These are phyloP conservation scores for Tricholoma hemisulphureum DNA, from an alignment of 768 basidiomycete species.

Conservation along the genomic window DNA sequence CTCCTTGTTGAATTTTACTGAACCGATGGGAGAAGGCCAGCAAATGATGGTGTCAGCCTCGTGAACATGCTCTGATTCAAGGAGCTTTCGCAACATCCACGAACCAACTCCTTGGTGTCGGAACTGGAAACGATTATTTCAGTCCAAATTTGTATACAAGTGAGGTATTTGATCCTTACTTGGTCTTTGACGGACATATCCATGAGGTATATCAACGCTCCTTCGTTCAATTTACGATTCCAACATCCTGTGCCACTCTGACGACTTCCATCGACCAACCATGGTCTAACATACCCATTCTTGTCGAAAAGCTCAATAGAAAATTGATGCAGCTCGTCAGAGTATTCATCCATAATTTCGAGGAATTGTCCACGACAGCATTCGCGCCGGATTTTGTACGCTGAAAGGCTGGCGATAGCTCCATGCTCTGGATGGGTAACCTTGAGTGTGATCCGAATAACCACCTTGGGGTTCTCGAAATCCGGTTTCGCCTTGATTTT, in stretches of 20 bases:
- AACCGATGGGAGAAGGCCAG: constrained; percentile 23
- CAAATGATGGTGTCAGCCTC: constrained; percentile 17
- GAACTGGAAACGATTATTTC: constrained; percentile 4
- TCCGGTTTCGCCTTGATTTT: constrained; percentile 1
- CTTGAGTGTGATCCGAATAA: constrained; percentile 6
- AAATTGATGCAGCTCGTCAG: constrained; percentile 31
- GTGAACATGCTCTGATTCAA: constrained; percentile 16
- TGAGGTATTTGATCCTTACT: constrained; percentile 13
- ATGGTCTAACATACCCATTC: constrained; percentile 19
- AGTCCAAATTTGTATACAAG: background rate
- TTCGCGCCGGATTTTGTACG: constrained; percentile 8
- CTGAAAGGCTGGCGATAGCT: constrained; percentile 6
- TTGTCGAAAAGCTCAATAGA: constrained; percentile 29
- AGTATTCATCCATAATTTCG: constrained; percentile 28
- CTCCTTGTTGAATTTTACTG: background rate
- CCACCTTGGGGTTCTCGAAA: constrained; percentile 6
- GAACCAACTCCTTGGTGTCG: constrained; percentile 21
- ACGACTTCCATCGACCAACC: constrained; percentile 23
- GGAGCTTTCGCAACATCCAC: constrained; percentile 16
- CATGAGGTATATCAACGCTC: constrained; percentile 27
- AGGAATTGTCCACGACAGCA: constrained; percentile 15
- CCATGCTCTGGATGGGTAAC: constrained; percentile 9
- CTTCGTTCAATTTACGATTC: constrained; percentile 28
- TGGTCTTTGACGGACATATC: constrained; percentile 20
- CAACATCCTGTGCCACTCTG: constrained; percentile 33